phyloP scores from a whole-genome alignment of 305 asterid genomes.

The Fraxinus paxiana region DNA sequence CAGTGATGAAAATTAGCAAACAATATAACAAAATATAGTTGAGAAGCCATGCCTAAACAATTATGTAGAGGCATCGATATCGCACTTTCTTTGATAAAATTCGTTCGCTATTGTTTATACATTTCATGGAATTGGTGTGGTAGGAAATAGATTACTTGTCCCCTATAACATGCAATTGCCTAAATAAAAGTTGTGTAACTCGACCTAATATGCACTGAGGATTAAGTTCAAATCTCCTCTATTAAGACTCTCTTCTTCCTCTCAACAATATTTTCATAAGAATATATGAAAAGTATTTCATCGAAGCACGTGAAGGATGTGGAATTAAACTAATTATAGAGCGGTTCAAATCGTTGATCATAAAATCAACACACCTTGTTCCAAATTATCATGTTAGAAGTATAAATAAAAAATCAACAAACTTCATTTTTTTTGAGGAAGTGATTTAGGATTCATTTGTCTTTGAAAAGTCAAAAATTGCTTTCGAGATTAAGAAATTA shows the following conservation, averaged over 20 bases:
- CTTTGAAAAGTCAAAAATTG: neutral
- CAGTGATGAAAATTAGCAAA: neutral
- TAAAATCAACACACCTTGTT: neutral
- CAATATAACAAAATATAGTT: neutral
- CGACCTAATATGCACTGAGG: neutral
- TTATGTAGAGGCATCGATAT: neutral
- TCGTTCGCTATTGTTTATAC: neutral
- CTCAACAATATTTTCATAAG: neutral
- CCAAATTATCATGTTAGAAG: neutral
- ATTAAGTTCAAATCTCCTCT: neutral
- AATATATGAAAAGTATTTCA: neutral
- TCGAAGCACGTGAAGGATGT: neutral
- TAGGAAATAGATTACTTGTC: neutral
- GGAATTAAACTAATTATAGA: neutral
- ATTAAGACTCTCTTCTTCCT: neutral
- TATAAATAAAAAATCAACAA: neutral
- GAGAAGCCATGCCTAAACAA: neutral
- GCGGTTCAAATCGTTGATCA: neutral
- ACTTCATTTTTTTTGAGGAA: neutral
- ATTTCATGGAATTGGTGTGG: neutral
- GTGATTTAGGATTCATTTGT: neutral
- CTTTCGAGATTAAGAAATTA: neutral
- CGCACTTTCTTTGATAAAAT: neutral
- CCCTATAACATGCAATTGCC: neutral
- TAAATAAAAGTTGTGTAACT: neutral